Percentiles rank a stretch among this genome's conserved stretches.
Conservation (phyloP, 129 eudicot genomes). For the Daucus carota region DNA sequence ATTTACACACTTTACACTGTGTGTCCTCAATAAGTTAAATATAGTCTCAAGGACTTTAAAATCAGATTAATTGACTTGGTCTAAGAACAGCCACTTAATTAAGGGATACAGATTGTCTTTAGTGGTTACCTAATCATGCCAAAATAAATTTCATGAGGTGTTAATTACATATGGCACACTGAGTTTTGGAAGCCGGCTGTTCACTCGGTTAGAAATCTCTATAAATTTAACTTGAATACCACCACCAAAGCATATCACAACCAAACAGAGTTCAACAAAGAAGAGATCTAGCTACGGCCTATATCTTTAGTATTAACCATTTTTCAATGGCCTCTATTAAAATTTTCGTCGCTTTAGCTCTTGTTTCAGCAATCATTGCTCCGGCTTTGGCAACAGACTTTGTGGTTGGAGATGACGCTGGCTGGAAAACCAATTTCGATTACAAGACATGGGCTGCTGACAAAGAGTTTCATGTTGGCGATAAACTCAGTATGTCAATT, state of each 20-base stretch:
- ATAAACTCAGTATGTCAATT: slow-evolving; percentile 11
- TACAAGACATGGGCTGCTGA: slow-evolving; percentile 21
- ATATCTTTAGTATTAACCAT: neutral
- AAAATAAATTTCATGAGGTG: neutral
- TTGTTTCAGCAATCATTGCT: slow-evolving; percentile 12
- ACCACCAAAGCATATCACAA: no score
- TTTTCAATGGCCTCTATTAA: slow-evolving; percentile 6
- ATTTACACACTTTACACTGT: neutral
- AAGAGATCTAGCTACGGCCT: neutral
- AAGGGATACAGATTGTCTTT: neutral
- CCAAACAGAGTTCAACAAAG: neutral
- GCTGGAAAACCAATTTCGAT: slow-evolving; percentile 16
- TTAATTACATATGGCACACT: neutral
- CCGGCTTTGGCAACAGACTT: slow-evolving; percentile 19
- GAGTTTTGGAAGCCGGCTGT: neutral
- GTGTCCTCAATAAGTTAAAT: neutral
- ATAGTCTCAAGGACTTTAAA: neutral
- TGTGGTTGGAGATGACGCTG: slow-evolving; percentile 16
- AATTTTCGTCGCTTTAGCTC: neutral
- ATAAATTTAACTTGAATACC: neutral
- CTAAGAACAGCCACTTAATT: neutral
- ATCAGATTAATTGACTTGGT: no score
- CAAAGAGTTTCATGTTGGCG: slow-evolving; percentile 19
- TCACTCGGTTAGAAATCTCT: neutral
- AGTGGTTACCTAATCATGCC: neutral